A percentile compares a stretch with the other conserved stretches of the same genome.
phyloP scores from a whole-genome alignment of 805 yeast species.

The Cyberlindnera japonica region DNA sequence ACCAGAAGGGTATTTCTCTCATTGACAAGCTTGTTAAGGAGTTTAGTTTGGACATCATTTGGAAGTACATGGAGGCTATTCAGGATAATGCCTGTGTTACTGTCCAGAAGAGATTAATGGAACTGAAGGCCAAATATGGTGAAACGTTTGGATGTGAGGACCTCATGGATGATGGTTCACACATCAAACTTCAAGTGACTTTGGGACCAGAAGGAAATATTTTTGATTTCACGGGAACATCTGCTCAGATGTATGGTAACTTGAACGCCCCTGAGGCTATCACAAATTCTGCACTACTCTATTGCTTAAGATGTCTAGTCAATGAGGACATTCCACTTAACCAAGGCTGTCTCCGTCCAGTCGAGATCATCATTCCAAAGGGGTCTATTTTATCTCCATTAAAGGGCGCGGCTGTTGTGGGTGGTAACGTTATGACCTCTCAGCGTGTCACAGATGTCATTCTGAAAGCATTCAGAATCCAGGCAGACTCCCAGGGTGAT shows the following conservation, averaged over 20 bases:
- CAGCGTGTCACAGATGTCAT: constrained; percentile 91
- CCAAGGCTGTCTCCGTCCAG: constrained; percentile 50
- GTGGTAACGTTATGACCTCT: constrained; percentile 92
- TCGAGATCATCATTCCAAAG: constrained; percentile 56
- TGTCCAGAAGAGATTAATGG: constrained; percentile 53
- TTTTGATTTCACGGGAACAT: constrained; percentile 84
- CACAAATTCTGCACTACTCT: constrained; percentile 82
- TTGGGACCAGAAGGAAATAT: constrained; percentile 49
- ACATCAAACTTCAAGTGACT: constrained; percentile 52
- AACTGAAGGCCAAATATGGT: constrained; percentile 40
- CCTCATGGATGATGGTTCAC: constrained; percentile 78
- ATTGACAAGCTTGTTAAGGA: constrained; percentile 58
- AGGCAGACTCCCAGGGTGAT: constrained; percentile 96
- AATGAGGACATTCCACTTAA: constrained; percentile 53
- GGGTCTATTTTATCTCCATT: constrained; percentile 70
- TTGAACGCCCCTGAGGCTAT: constrained; percentile 92
- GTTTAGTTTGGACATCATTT: constrained; percentile 55
- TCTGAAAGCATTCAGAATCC: constrained; percentile 78
- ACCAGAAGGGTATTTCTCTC: constrained; percentile 75
- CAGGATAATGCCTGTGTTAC: constrained; percentile 74
- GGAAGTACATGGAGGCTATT: constrained; percentile 76
- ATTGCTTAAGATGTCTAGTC: constrained; percentile 75
- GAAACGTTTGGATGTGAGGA: constrained; percentile 51
- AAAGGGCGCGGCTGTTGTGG: constrained; percentile 87
- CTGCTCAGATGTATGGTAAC: constrained; percentile 85